Evolutionary conservation across 768 basidiomycete genomes (phyloP).

Genomic region (Cantharellus anzutake): DNA sequence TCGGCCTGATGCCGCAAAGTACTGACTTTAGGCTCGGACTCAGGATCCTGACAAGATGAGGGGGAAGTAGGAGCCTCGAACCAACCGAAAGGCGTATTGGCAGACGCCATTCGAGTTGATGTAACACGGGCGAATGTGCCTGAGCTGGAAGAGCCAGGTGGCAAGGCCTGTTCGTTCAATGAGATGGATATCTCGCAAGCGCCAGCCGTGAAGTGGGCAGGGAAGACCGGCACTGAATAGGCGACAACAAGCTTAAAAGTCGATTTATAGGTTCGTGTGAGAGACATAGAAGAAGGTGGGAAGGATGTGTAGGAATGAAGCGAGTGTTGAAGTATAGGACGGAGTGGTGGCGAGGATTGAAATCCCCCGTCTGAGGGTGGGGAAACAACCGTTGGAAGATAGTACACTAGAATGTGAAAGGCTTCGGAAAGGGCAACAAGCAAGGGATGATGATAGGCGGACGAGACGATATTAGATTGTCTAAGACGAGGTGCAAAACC

Average conservation of each 20-base stretch:
- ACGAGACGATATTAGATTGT: constrained; percentile 27
- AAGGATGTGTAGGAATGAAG: constrained; percentile 60
- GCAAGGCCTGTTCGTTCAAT: constrained; percentile 8
- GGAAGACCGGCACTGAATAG: constrained; percentile 62
- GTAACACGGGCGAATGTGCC: not conserved
- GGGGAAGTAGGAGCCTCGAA: constrained; percentile 37
- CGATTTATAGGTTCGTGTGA: constrained; percentile 24
- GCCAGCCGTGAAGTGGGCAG: constrained; percentile 61
- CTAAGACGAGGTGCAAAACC: no score
- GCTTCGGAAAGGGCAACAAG: constrained; percentile 49
- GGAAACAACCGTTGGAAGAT: constrained; percentile 24
- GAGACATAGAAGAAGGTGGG: constrained; percentile 62
- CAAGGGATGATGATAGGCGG: constrained; percentile 61
- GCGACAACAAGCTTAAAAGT: constrained; percentile 57
- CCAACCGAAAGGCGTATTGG: not conserved
- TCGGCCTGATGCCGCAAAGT: not conserved
- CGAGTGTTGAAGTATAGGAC: constrained; percentile 25
- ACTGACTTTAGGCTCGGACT: constrained; percentile 17
- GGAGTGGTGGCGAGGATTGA: constrained; percentile 5
- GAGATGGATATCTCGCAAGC: constrained; percentile 56
- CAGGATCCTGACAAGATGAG: constrained; percentile 32
- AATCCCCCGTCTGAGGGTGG: not conserved
- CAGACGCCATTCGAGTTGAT: not conserved
- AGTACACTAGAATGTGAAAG: constrained; percentile 56
- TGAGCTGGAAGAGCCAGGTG: not conserved